Evolutionary conservation across 352 stramenopile species (phyloP).

Genomic region (Phytophthora pisi): DNA sequence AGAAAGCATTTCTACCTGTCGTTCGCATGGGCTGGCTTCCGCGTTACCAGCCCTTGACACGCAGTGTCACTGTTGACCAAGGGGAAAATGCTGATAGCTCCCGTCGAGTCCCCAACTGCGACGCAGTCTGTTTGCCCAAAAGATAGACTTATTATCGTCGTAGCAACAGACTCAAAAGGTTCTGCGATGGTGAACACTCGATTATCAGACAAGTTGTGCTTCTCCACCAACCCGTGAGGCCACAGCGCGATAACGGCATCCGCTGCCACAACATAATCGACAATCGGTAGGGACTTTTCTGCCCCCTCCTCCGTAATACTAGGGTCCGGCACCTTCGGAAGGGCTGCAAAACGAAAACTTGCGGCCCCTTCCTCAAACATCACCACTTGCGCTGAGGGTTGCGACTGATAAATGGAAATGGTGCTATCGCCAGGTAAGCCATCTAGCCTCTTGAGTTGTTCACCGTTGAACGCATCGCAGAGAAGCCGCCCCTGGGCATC

Average conservation of each 20-base stretch:
- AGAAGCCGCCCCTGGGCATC: constrained; percentile 30
- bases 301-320: neutral
- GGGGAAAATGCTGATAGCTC: constrained; percentile 20
- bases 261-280: constrained; percentile 29
- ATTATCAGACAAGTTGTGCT: constrained; percentile 37
- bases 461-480: constrained; percentile 24
- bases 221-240: constrained; percentile 39
- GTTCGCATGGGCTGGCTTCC: constrained; percentile 29
- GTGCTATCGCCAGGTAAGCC: constrained; percentile 1
- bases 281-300: constrained; percentile 13
- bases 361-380: constrained; percentile 29
- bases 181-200: constrained; percentile 32
- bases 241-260: constrained; percentile 39
- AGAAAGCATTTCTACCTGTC: constrained; percentile 27
- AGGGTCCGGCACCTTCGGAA: constrained; percentile 9
- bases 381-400: constrained; percentile 33
- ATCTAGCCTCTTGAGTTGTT: constrained; percentile 28
- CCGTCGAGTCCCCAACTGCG: constrained; percentile 28
- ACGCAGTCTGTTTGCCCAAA: constrained; percentile 17
- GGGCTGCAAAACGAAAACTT: constrained; percentile 24
- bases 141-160: constrained; percentile 18
- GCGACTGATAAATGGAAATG: constrained; percentile 39
- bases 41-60: constrained; percentile 5
- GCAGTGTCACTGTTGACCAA: constrained; percentile 5
- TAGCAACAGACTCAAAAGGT: constrained; percentile 19